Evolutionary conservation across 208 protist genomes (phyloP).

Genomic region (Acanthamoeba lenticulata): DNA sequence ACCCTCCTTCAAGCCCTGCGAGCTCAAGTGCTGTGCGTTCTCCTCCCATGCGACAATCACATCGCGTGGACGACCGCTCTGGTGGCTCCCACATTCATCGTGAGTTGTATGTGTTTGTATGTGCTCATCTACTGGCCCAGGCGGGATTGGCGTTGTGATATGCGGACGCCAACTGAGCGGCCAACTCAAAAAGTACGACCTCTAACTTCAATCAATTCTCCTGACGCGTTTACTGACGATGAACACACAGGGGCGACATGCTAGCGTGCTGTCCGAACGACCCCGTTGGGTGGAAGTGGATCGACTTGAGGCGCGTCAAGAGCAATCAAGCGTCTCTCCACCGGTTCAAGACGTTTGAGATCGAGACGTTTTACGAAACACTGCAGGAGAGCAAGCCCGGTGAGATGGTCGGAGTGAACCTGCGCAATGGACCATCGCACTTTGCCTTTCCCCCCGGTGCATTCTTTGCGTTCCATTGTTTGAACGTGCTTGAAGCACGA

Average conservation of each 20-base stretch:
- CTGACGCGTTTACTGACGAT: too few relatives aligned
- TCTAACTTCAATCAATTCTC: too few relatives aligned
- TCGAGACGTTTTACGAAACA: background rate
- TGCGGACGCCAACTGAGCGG: background rate
- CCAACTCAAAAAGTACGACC: background rate
- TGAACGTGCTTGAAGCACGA: too few relatives aligned
- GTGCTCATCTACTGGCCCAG: background rate
- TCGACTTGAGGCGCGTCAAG: background rate
- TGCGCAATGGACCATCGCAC: background rate
- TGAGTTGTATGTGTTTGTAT: background rate
- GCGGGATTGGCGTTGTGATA: background rate
- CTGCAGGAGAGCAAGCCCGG: background rate
- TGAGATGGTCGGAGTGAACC: background rate
- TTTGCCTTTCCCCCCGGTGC: background rate
- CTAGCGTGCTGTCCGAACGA: background rate
- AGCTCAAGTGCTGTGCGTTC: too few relatives aligned
- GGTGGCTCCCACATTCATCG: too few relatives aligned
- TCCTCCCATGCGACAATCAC: too few relatives aligned
- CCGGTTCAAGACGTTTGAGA: background rate
- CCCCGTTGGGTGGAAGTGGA: background rate
- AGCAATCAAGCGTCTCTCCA: background rate
- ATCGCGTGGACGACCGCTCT: too few relatives aligned
- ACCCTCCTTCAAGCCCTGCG: too few relatives aligned
- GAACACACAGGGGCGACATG: background rate
- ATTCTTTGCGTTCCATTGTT: background rate